Evolutionary conservation across 148 eudicot genomes (phyloP).

Genomic region (Vaccinium macrocarpon): DNA sequence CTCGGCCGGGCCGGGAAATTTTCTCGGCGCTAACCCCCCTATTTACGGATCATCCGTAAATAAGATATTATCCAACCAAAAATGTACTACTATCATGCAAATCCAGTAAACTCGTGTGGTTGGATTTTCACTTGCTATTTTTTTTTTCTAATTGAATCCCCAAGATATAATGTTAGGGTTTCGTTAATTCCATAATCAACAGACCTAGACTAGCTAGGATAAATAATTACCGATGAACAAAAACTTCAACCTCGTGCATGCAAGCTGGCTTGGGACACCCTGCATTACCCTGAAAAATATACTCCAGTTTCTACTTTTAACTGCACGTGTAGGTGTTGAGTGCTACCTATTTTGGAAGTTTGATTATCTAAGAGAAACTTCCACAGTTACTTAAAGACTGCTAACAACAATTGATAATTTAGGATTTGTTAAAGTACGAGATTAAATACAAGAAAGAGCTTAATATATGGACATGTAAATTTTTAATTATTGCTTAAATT

Average conservation of each 20-base stretch:
- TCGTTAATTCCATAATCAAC: background rate
- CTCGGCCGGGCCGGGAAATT: too few relatives aligned
- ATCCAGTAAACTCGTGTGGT: background rate
- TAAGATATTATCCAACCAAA: too few relatives aligned
- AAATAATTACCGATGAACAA: too few relatives aligned
- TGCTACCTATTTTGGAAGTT: background rate
- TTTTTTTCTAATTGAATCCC: background rate
- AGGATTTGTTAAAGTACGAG: background rate
- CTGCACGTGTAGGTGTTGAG: too few relatives aligned
- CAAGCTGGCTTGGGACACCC: too few relatives aligned
- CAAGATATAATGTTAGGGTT: background rate
- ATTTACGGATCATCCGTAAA: too few relatives aligned
- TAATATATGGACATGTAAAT: background rate
- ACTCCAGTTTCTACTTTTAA: too few relatives aligned
- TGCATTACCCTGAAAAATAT: too few relatives aligned
- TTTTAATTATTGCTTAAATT: background rate
- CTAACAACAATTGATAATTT: background rate
- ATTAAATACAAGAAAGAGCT: background rate
- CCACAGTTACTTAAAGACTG: background rate
- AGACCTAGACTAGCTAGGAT: too few relatives aligned
- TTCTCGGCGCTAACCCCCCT: too few relatives aligned
- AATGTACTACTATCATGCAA: background rate
- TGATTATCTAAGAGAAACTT: background rate
- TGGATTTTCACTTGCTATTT: background rate
- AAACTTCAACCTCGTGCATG: too few relatives aligned